Base-by-base conservation (phyloP, 2,329 filamentous ascomycete genomes). In the Arthrobotrys pseudoclavata region DNA sequence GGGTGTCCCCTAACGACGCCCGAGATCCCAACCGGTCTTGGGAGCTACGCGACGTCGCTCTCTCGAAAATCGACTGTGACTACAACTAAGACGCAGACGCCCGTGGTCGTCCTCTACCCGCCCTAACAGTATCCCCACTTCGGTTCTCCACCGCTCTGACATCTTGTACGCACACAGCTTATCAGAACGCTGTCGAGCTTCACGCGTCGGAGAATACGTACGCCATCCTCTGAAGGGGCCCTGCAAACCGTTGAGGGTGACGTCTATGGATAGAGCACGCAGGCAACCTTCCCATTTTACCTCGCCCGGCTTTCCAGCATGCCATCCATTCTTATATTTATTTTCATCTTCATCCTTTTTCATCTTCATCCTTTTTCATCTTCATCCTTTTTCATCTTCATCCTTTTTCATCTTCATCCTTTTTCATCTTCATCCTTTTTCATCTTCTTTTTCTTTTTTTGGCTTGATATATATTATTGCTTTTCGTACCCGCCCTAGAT, bases 1-100 rank as follows among this genome's bases (percentile, higher is more conserved):
- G 96, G 96, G 89, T 95, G 88, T 88, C 63, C 85, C 87, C 79
- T 87, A 88, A 76, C 82, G 84, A 81, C 86, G 87, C 79, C 80
- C 71, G 62, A 26, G 81, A 62, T 84, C 85, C 34, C 85, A 87
- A 72, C 86, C 89, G 79, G 26, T 80, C 71, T 48, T 81, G 85
- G 86, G 76, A 84, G 26, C 79, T 86, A 87, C 81, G 87, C 88
- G 79, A 86, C 87, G 66, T 94, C 92, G 93, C 88, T 91, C 84
- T 96, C 93, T 89, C 89, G 60, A 91, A 89, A 68, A 84, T 84
- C 86, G 79, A 81, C 87, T 78, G 85, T 85, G 68, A 69, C 42
- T 18, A 34, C 45, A 52, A 50, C 26, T 63, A 62, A 48, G 24
- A 37, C 34, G 52, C 29, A 22, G 29, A 57, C 5, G 15, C 55